Base-by-base conservation (phyloP, 2,329 filamentous ascomycete genomes). In the Aspergillus sp. region DNA sequence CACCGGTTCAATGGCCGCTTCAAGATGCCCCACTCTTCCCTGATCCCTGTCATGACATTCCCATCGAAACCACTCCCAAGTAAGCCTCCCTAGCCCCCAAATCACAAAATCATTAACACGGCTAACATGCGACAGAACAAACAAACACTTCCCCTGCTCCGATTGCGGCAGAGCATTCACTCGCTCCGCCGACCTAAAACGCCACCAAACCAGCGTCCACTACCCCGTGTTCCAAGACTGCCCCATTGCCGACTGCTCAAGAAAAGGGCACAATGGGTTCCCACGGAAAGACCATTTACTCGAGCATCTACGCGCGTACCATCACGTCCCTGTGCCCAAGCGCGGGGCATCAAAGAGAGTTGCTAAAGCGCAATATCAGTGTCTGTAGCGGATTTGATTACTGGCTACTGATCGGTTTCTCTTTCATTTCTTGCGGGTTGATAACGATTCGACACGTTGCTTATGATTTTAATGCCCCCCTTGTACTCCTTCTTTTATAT, bases 261-360 rank as follows among this genome's bases (percentile, higher is more conserved):
- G 75, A 13, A 76, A 75, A 55, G 70, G 68, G 4, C 58, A 53
- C 37, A 65, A 71, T 50, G 79, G 78, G 0, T 83, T 82, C 56
- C 75, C 75, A 4, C 70, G 80, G 5, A 69, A 73, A 45, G 80
- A 83, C 56, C 80, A 83, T 57, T 66, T 81, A 37, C 70, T 70
- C 35, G 80, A 82, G 57, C 80, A 83, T 59, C 60, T 78, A 45
- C 67, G 80, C 45, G 76, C 76, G 39, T 79, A 74, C 50, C 80
- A 83, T 57, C 71, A 75, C 47, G 61, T 73, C 41, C 67, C 76
- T 30, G 59, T 74, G 15, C 67, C 69, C 2, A 72, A 72, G 58
- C 67, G 69, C 1, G 55, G 59, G 57, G 37, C 15, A 4, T 39
- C 17, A 3, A 39, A 20, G 37, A 7, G 37, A 12, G 17, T 19